Base-by-base conservation (phyloP, 768 basidiomycete genomes). In the Suillus americanus region DNA sequence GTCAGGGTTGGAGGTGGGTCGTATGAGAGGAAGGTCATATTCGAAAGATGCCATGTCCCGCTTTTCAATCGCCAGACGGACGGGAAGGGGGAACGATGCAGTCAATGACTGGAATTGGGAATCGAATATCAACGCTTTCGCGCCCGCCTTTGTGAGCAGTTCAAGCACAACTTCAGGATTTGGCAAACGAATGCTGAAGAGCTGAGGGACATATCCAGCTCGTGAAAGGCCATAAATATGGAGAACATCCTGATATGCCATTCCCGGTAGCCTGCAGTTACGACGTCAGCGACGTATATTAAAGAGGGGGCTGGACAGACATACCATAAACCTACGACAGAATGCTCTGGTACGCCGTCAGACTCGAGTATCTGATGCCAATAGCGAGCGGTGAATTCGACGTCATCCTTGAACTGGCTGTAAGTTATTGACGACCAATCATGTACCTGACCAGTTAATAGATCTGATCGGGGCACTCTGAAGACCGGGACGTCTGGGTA, bases 181-280 rank as follows among this genome's bases (percentile, higher is more conserved):
- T 23, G 91, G 89, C 35, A 92, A 83, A n/a, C 89, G 84, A 66
- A 92, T 78, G 72, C 89, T 90, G 80, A 92, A 90, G 18, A 92
- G 75, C 67, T 92, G 91, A 1, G 91, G 91, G 66, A 91, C 78
- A 73, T 87, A 92, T 5, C 90, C 90, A 7, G 91, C 91, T 71
- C 90, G 81, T 16, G 89, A 87, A 65, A 93, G 78, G 61, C 86
- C 87, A 71, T 91, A 92, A 65, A 92, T 87, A 67, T 90, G 88
- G 25, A 92, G 76, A 38, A 88, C 83, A 72, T 93, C 90, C 54
- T 78, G 74, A 71, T 92, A 92, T 25, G 85, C 83, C 79, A 89
- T 87, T 7, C 91, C 91, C 41, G 86, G 81, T 48, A 92, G 76
- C 91, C 91, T 93, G 59, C 5, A 69, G 67, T 59, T 40, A 55